A percentile compares a stretch with the other conserved stretches of the same genome.
Evolutionary conservation across 2,329 filamentous ascomycete species (phyloP).

Genomic region (Dendrostoma leiphaemia): DNA sequence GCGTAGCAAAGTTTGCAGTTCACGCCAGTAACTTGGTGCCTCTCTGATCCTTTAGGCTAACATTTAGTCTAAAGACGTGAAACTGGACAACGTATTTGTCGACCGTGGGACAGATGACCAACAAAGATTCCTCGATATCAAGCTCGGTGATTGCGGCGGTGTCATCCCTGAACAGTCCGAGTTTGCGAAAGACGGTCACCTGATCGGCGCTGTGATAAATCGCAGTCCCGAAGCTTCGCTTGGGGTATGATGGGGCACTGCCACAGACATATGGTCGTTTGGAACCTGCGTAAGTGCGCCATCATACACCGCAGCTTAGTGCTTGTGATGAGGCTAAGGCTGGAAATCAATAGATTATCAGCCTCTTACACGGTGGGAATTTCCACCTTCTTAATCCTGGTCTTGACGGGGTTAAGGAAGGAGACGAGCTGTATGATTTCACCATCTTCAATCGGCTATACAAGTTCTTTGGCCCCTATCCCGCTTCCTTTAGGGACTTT

Average conservation of each 20-base stretch:
- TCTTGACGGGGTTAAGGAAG: slow-evolving; percentile 17
- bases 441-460: slow-evolving; percentile 25
- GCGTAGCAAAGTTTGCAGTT: not conserved
- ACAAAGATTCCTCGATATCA: slow-evolving; percentile 26
- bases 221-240: slow-evolving; percentile 26
- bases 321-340: not conserved
- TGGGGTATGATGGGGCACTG: slow-evolving; percentile 23
- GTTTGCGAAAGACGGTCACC: slow-evolving; percentile 23
- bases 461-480: slow-evolving; percentile 17
- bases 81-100: slow-evolving; percentile 27
- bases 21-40: no score
- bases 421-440: slow-evolving; percentile 23
- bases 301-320: no score
- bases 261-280: slow-evolving; percentile 29
- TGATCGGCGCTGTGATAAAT: slow-evolving; percentile 24
- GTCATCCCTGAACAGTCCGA: slow-evolving; percentile 21
- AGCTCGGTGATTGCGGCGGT: slow-evolving; percentile 26
- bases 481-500: not conserved
- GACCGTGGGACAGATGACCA: slow-evolving; percentile 20
- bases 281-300: slow-evolving; percentile 24
- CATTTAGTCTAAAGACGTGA: slow-evolving; percentile 23
- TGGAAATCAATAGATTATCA: slow-evolving; percentile 20
- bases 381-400: slow-evolving; percentile 26
- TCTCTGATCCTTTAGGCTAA: not conserved
- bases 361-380: slow-evolving; percentile 24